Base-by-base conservation (phyloP, 2,329 filamentous ascomycete genomes). In the Fusarium anthophilum region DNA sequence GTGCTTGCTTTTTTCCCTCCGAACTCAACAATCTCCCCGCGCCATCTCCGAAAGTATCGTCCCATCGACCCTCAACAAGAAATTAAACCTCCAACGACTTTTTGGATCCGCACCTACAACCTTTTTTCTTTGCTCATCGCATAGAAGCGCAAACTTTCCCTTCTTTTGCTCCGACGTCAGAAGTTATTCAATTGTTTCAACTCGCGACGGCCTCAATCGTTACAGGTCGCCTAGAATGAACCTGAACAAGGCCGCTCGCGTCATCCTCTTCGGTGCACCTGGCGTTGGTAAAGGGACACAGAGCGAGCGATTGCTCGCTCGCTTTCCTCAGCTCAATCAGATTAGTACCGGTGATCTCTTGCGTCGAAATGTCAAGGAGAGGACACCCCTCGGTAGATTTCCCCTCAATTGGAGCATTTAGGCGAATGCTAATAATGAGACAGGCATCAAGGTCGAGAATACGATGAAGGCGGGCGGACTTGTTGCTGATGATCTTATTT, bases 211-310 rank as follows among this genome's bases (percentile, higher is more conserved):
- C 75, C 76, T 74, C 43, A 63, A 55, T 66, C 53, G 57, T 72
- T 70, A 62, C 44, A 62, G 67, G 70, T 76, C 70, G 72, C 75
- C 66, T 77, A 80, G 80, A 74, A 91, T 92, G 90, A 87, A 90
- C 84, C 90, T 97, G 80, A 89, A 88, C 75, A 91, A 89, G 84
- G 96, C 96, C 66, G 96, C 96, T 62, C 93, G 96, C 72, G 92
- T 98, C 73, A 98, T 99, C 80, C 91, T 99, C 76, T 91, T 99
- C 78, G 96, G 96, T 78, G 95, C 96, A 59, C 96, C 96, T n/a
- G 95, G 95, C 66, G 96, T 98, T 65, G 96, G 96, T 72, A 99
- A 99, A 83, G 96, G 96, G 72, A 99, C 96, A 7, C 96, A 99
- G 86, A 94, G 94, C 58, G 94, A 97, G 82, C 91, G 96, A 70